A percentile compares a stretch with the other conserved stretches of the same genome.
These are phyloP conservation scores for Nicotiana undulata DNA, from an alignment of 257 asterid genomes.

Conservation along the genomic window DNA sequence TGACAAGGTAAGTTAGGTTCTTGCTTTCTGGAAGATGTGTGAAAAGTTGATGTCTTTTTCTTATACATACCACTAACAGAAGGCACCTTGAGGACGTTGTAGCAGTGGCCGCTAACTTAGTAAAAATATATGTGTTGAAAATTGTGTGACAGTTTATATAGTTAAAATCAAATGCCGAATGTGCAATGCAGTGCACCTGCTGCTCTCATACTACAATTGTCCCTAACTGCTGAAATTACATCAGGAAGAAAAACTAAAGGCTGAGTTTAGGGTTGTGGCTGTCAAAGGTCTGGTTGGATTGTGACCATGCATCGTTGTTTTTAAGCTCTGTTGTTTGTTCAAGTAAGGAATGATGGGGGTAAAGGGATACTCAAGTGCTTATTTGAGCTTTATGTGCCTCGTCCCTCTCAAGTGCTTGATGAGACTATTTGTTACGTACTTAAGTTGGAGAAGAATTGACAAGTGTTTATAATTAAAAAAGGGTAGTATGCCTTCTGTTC, in stretches of 20 bases:
- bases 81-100: too few relatives aligned
- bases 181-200: too few relatives aligned
- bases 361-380: neutral
- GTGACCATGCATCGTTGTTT: neutral
- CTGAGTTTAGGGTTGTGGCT: neutral
- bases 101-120: too few relatives aligned
- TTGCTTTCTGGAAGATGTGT: neutral
- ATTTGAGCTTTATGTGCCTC: neutral
- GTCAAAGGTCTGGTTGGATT: neutral
- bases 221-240: neutral
- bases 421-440: neutral
- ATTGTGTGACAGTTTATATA: too few relatives aligned
- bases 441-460: neutral
- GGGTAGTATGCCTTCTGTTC: neutral
- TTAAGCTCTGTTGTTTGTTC: neutral
- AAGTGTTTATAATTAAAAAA: neutral
- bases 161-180: too few relatives aligned
- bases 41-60: neutral
- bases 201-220: neutral
- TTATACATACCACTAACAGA: neutral
- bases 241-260: neutral
- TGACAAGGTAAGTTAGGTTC: slow-evolving; percentile 61
- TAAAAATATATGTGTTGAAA: too few relatives aligned
- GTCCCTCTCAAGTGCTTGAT: too few relatives aligned
- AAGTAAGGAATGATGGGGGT: neutral